Evolutionary conservation across 495 filamentous ascomycete genomes (phyloP).

Genomic region (Annulohypoxylon moriforme): DNA sequence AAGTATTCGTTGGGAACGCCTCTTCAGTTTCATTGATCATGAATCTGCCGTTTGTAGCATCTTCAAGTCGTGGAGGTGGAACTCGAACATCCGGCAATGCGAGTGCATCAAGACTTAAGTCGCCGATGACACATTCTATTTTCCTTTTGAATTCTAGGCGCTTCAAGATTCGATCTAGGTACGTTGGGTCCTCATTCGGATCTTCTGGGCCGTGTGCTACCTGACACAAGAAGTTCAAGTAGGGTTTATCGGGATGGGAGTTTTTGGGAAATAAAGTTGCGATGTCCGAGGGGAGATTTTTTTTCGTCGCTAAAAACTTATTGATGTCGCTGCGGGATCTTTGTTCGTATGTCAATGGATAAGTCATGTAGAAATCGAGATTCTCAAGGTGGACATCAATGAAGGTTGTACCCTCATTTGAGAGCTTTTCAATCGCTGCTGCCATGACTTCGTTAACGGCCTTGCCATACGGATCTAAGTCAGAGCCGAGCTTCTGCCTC

Average conservation of each 20-base stretch:
- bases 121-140: conserved; percentile 39
- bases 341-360: conserved; percentile 37
- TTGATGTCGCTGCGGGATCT: conserved; percentile 50
- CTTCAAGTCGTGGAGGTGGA: conserved; percentile 41
- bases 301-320: conserved; percentile 46
- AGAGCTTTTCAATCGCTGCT: conserved; percentile 34
- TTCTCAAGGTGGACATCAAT: conserved; percentile 49
- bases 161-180: conserved; percentile 32
- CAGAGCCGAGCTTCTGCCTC: conserved; percentile 44
- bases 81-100: conserved; percentile 42
- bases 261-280: conserved; percentile 28
- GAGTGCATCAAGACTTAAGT: conserved; percentile 44
- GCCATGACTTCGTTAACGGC: conserved; percentile 44
- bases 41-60: conserved; percentile 32
- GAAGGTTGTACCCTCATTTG: conserved; percentile 38
- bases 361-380: conserved; percentile 45
- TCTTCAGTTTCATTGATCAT: conserved; percentile 18
- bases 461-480: conserved; percentile 32
- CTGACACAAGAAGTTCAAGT: conserved; percentile 28
- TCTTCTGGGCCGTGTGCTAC: conserved; percentile 25
- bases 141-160: conserved; percentile 40
- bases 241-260: conserved; percentile 20
- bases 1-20: conserved; percentile 45
- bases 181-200: conserved; percentile 41
- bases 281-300: conserved; percentile 32